phyloP scores from a whole-genome alignment of 768 basidiomycete species.

The Fibroporia radiculosa region DNA sequence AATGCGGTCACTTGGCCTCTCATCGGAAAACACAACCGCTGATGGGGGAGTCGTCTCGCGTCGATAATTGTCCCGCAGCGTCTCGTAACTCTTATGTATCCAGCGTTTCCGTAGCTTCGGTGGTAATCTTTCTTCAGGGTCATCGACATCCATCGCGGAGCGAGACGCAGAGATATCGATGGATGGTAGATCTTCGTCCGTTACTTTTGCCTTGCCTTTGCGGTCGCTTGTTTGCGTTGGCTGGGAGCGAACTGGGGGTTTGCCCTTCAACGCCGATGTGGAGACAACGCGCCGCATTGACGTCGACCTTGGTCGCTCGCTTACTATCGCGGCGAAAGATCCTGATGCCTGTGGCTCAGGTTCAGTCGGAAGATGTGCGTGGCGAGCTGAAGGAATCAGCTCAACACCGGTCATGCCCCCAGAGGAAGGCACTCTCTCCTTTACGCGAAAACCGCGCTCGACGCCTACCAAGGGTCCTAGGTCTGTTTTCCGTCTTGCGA shows the following conservation, averaged over 20 bases:
- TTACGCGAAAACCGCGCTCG: constrained; percentile 53
- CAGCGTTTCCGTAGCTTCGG: constrained; percentile 56
- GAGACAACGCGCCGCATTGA: constrained; percentile 20
- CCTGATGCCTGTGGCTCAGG: too few relatives aligned
- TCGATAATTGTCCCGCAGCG: constrained; percentile 12
- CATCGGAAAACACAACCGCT: not conserved
- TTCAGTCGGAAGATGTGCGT: not conserved
- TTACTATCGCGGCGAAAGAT: constrained; percentile 4
- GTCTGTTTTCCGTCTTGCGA: constrained; percentile 25
- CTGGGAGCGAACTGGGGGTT: too few relatives aligned
- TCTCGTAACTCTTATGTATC: constrained; percentile 21
- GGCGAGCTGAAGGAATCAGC: constrained; percentile 30
- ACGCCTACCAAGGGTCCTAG: constrained; percentile 58
- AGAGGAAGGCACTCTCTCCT: constrained; percentile 45
- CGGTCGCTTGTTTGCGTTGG: constrained; percentile 12
- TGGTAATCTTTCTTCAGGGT: constrained; percentile 35
- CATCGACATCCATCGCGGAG: constrained; percentile 12
- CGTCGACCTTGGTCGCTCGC: constrained; percentile 15
- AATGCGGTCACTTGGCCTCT: not conserved
- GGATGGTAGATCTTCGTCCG: not conserved
- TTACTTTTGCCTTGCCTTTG: constrained; percentile 22
- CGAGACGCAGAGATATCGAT: not conserved
- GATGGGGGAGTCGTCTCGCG: not conserved
- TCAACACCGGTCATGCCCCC: constrained; percentile 63
- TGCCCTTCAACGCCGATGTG: too few relatives aligned